These are phyloP conservation scores for Ogataea haglerorum DNA, from an alignment of 805 yeast genomes.

Conservation along the genomic window DNA sequence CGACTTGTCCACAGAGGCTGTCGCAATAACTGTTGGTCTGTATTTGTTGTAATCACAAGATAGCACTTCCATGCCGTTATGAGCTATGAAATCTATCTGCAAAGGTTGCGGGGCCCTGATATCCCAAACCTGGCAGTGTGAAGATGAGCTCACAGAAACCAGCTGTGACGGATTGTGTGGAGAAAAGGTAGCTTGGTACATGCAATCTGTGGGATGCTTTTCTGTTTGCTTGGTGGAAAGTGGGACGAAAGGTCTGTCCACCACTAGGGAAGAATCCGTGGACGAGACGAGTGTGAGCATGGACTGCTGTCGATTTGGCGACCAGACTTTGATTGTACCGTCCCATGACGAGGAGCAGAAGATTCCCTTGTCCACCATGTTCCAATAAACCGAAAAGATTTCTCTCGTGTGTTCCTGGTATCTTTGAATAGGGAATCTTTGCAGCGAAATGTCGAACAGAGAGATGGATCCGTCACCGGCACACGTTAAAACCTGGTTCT, in stretches of 20 bases:
- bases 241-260: slow-evolving; percentile 25
- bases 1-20: slow-evolving; percentile 88
- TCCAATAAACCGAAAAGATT: slow-evolving; percentile 38
- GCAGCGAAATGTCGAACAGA: slow-evolving; percentile 69
- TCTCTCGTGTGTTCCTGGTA: slow-evolving; percentile 67
- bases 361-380: slow-evolving; percentile 41
- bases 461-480: slow-evolving; percentile 90
- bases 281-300: slow-evolving; percentile 49
- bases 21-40: slow-evolving; percentile 70
- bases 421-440: slow-evolving; percentile 67
- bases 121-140: slow-evolving; percentile 81
- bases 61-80: slow-evolving; percentile 76
- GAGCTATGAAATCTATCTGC: slow-evolving; percentile 62
- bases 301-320: slow-evolving; percentile 56
- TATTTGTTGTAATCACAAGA: slow-evolving; percentile 91
- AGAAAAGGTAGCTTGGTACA: slow-evolving; percentile 76
- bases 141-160: slow-evolving; percentile 69
- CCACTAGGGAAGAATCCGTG: slow-evolving; percentile 20
- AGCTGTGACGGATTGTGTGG: slow-evolving; percentile 78
- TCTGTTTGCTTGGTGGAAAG: slow-evolving; percentile 35
- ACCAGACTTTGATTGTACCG: slow-evolving; percentile 79
- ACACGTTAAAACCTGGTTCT: slow-evolving; percentile 77
- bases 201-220: slow-evolving; percentile 48
- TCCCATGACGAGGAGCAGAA: slow-evolving; percentile 91
- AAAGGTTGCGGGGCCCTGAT: slow-evolving; percentile 63